These are phyloP conservation scores for Blastobotrys mokoenaii DNA, from an alignment of 805 yeast species.

Conservation along the genomic window DNA sequence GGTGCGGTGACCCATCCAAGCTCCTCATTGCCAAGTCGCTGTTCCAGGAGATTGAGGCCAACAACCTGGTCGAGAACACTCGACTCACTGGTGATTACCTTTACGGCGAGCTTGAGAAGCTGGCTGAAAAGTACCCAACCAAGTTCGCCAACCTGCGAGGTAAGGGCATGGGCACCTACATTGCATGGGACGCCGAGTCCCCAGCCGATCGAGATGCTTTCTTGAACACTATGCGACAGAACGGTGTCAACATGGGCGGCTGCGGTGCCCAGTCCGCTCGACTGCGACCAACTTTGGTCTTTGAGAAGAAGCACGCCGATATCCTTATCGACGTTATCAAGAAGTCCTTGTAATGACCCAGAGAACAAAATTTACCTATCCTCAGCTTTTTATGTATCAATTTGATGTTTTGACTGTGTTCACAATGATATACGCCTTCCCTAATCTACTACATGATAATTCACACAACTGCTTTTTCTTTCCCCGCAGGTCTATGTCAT, in stretches of 20 bases:
- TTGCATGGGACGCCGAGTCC: slow-evolving; percentile 67
- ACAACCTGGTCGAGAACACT: slow-evolving; percentile 50
- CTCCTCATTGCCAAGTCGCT: slow-evolving; percentile 69
- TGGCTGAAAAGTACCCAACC: slow-evolving; percentile 49
- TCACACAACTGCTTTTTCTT: too few species aligned
- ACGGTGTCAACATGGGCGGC: slow-evolving; percentile 77
- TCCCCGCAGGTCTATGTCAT: too few species aligned
- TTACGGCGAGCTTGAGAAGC: slow-evolving; percentile 46
- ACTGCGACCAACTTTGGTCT: slow-evolving; percentile 70
- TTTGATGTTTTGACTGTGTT: too few species aligned
- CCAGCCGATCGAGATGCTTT: slow-evolving; percentile 53
- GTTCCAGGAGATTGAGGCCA: slow-evolving; percentile 51
- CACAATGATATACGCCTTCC: too few species aligned
- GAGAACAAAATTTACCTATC: too few species aligned
- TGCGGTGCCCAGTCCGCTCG: slow-evolving; percentile 75
- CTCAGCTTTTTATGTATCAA: too few species aligned
- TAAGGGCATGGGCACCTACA: slow-evolving; percentile 73
- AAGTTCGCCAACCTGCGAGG: slow-evolving; percentile 57
- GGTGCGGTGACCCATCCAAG: slow-evolving; percentile 90
- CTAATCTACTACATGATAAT: too few species aligned
- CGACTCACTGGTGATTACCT: slow-evolving; percentile 60
- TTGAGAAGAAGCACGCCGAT: slow-evolving; percentile 75
- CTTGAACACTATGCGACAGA: slow-evolving; percentile 47
- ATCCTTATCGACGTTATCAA: slow-evolving; percentile 42
- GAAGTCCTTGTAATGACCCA: slow-evolving; percentile 20